Evolutionary conservation across 169 alveolate genomes (phyloP).

Genomic region (Plasmodium cynomolgi): DNA sequence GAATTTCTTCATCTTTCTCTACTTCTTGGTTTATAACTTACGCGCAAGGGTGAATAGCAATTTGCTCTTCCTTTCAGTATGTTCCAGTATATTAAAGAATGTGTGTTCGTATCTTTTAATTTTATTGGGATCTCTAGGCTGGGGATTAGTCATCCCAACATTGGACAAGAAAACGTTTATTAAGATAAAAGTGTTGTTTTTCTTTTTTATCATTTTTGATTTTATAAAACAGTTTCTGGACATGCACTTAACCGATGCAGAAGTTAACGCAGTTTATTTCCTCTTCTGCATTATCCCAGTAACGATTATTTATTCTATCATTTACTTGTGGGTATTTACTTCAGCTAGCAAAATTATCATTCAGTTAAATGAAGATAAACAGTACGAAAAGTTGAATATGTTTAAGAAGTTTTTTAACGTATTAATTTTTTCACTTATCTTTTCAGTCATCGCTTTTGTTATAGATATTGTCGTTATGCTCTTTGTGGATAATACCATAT

Average conservation of each 20-base stretch:
- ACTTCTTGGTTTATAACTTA: slow-evolving; percentile 55
- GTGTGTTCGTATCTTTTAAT: slow-evolving; percentile 74
- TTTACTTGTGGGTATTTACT: slow-evolving; percentile 70
- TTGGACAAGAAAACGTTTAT: slow-evolving; percentile 59
- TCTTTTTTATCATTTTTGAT: slow-evolving; percentile 73
- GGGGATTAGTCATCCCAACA: slow-evolving; percentile 76
- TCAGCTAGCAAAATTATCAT: slow-evolving; percentile 74
- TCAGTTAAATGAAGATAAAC: slow-evolving; percentile 75
- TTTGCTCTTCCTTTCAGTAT: slow-evolving; percentile 52
- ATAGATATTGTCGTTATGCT: slow-evolving; percentile 55
- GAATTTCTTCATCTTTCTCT: slow-evolving; percentile 41
- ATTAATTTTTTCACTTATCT: slow-evolving; percentile 63
- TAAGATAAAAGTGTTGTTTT: slow-evolving; percentile 61
- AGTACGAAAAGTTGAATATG: slow-evolving; percentile 75
- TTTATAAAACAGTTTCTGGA: slow-evolving; percentile 74
- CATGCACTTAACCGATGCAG: slow-evolving; percentile 52
- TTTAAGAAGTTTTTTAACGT: slow-evolving; percentile 73
- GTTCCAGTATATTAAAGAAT: slow-evolving; percentile 61
- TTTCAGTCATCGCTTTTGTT: slow-evolving; percentile 52
- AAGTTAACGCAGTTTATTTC: slow-evolving; percentile 49
- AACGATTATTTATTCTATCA: slow-evolving; percentile 43
- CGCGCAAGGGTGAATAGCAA: slow-evolving; percentile 55
- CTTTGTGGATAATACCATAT: slow-evolving; percentile 21
- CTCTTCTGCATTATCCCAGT: slow-evolving; percentile 56
- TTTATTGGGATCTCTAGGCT: slow-evolving; percentile 73